A percentile compares a stretch with the other conserved stretches of the same genome.
phyloP scores from a whole-genome alignment of 2,329 filamentous ascomycete species.

The Microcyclosporella mali region DNA sequence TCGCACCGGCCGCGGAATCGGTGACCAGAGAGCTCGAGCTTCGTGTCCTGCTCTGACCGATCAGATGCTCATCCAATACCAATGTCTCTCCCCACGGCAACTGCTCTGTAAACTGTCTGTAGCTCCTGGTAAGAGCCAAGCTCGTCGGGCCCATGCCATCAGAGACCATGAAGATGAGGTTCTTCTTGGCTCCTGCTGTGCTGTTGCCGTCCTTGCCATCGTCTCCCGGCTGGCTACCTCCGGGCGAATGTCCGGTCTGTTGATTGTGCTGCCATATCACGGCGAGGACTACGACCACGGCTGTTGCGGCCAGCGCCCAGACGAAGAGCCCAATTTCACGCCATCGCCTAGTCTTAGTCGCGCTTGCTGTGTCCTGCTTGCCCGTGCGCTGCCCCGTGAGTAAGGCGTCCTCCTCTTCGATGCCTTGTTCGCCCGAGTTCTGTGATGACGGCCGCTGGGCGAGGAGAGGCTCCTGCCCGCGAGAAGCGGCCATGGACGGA shows the following conservation, averaged over 20 bases:
- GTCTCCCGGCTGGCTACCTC: neutral
- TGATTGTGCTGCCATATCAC: constrained; percentile 65
- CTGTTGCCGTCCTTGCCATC: constrained; percentile 9
- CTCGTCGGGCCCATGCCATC: constrained; percentile 97
- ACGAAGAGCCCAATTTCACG: constrained; percentile 70
- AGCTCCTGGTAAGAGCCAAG: constrained; percentile 78
- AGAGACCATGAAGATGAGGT: constrained; percentile 97
- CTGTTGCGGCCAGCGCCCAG: constrained; percentile 78
- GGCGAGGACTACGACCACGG: constrained; percentile 69
- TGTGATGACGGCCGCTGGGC: constrained; percentile 49
- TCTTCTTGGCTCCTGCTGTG: constrained; percentile 58
- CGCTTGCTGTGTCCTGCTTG: constrained; percentile 29
- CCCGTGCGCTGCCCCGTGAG: constrained; percentile 48
- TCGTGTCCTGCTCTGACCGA: constrained; percentile 81
- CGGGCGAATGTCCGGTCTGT: constrained; percentile 10
- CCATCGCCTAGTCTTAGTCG: constrained; percentile 50
- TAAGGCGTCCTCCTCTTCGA: constrained; percentile 56
- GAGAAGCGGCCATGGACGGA: neutral
- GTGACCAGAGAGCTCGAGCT: constrained; percentile 82
- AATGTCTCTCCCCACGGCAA: constrained; percentile 71
- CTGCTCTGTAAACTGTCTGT: constrained; percentile 68
- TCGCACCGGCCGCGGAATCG: constrained; percentile 94
- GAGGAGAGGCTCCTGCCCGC: constrained; percentile 46
- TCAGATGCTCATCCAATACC: constrained; percentile 77
- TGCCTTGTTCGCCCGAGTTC: constrained; percentile 47